phyloP scores from a whole-genome alignment of 2,329 filamentous ascomycete species.

The Arthrobotrys musiformis region DNA sequence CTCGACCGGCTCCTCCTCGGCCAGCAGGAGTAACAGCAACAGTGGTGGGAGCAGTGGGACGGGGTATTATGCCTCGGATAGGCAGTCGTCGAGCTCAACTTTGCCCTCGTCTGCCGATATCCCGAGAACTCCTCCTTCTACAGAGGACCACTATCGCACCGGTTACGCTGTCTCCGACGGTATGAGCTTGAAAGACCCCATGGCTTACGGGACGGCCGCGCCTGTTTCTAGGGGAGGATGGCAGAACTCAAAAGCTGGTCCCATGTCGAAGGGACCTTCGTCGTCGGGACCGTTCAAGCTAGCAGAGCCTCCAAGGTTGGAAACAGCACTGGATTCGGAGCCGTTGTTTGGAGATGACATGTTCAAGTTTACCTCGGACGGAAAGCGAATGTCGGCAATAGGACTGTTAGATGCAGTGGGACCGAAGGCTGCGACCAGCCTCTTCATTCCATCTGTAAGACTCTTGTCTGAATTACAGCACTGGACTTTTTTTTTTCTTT shows the following conservation, averaged over 20 bases:
- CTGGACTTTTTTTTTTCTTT: neutral
- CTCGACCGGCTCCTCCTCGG: constrained; percentile 54
- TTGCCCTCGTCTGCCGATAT: constrained; percentile 52
- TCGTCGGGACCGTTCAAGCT: constrained; percentile 38
- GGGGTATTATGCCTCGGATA: constrained; percentile 56
- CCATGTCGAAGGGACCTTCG: constrained; percentile 52
- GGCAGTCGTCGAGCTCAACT: constrained; percentile 53
- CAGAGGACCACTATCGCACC: constrained; percentile 50
- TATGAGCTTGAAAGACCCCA: constrained; percentile 52
- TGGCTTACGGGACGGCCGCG: constrained; percentile 55
- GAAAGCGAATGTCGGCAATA: constrained; percentile 57
- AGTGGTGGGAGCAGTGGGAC: constrained; percentile 52
- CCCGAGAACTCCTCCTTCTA: constrained; percentile 52
- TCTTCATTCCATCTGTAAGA: constrained; percentile 58
- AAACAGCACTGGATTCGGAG: constrained; percentile 59
- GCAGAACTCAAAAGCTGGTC: constrained; percentile 57
- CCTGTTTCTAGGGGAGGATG: constrained; percentile 57
- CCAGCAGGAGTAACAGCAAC: constrained; percentile 55
- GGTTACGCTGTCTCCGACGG: constrained; percentile 37
- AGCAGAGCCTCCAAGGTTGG: constrained; percentile 58
- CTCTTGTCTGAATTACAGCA: constrained; percentile 7
- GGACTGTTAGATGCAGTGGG: constrained; percentile 58
- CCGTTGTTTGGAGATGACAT: constrained; percentile 60
- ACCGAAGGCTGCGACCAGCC: constrained; percentile 59
- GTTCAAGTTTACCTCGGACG: constrained; percentile 59